Evolutionary conservation across 2,329 filamentous ascomycete genomes (phyloP), one percentile per base, ranked within the genome.

Genomic region (Teratosphaeria viscida): DNA sequence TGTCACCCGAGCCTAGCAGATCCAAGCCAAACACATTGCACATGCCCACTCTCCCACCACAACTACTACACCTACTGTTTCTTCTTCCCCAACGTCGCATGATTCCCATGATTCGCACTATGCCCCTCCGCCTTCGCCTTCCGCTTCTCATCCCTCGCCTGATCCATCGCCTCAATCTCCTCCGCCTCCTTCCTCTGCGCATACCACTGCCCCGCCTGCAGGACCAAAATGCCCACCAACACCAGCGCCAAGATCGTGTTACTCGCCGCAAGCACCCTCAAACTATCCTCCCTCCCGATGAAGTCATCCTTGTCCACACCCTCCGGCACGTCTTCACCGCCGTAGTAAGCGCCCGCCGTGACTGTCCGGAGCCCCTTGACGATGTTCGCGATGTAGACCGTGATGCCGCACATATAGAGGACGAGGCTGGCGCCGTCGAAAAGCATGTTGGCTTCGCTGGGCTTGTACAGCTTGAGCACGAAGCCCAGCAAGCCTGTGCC

Each of bases 201-300:
- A 77, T 99, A 99, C 94, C 92, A 97, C 81, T 97, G 90, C 11
- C 94, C 94, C 23, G 90, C 90, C 83, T 99, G 94, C 70, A 99
- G 77, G 37, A 96, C 89, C 65, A 99, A 74, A 10, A 99, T 89
- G 5, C 94, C 94, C 2, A 97, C 86, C 57, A 99, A 77, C 34
- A 99, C 90, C 53, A 99, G 82, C 39, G 92, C 94, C 60, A 97
- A 77, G 72, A 99, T 99, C 2, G 94, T 97, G 76, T 99, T 96
- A 74, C 90, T 96, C 7, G 94, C 94, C 35, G 91, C 85, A 68
- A 97, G 79, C 16, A 99, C 92, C 78, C 90, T 88, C 68, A 99
- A 77, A 69, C 86, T 92, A 73, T 99, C 94, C 76, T 96, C 91
- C 29, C 92, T 79, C 2, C 87, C 87, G 47, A 99, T 81, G 64